Evolutionary conservation across 345 rosid species (phyloP), one percentile per base, ranked within the genome.

Genomic region (Citrus australasica): DNA sequence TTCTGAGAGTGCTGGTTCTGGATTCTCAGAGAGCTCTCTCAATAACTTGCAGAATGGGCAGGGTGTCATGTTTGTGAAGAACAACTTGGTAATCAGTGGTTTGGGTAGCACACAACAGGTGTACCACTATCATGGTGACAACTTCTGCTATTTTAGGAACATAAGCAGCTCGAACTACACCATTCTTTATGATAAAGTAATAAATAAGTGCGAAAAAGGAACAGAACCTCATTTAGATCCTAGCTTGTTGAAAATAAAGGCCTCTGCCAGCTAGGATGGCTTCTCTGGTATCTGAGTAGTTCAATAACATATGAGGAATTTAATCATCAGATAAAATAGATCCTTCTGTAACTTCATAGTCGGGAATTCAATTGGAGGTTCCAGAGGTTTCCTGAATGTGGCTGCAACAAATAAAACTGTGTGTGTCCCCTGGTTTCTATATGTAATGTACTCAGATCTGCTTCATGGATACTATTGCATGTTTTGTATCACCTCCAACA

Each of bases 81-180:
- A 89, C 85, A 75, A 88, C 78, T 79, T 84, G 81, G 90, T 90
- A 79, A 66, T 71, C 25, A 84, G 74, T 60, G 92, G 90, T 37
- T 33, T 79, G 30, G 88, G 90, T 63, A 87, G 87, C 58, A 93
- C 93, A 4, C 82, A 79, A 76, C 90, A 93, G 79, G 90, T 81
- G 2, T 95, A 90, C 82, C 65, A 79, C 42, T 92, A 88, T 42
- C 71, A 76, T 35, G 90, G 92, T 60, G 75, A 76, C 60, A 77
- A 85, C 28, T 76, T 79, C 33, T 95, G 98, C 85, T 95, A 89
- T 82, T 89, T 87, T 33, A 85, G 97, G 87, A 93, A 93, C 79
- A 80, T 93, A 33, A 92, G 95, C 84, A 92, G 92, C 85, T 90
- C 83, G 30, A 92, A 90, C 81, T 85, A 89, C 84, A 87, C 82